Base-by-base conservation (phyloP, 371 early-diverging fungal genomes). In the Mucor circinelloides region DNA sequence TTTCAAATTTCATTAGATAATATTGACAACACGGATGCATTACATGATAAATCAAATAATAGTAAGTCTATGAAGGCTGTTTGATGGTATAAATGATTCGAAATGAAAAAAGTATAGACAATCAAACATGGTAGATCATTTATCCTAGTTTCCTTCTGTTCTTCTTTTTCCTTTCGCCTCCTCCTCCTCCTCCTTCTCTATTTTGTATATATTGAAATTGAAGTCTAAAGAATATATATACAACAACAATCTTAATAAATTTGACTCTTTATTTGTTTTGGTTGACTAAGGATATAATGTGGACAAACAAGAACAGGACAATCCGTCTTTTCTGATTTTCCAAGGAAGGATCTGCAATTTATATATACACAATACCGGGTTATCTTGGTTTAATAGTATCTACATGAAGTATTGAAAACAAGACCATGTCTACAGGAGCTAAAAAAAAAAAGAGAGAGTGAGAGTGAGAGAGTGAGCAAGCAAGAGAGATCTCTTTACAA, bases 241-340 rank as follows among this genome's bases (percentile, higher is more conserved):
- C 10, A 34, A 34, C n/a, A 36, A 10, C 13, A 44, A n/a, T 44
- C 17, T 44, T n/a, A 44, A 44, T 15, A 17, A n/a, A 44, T 7
- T 44, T 12, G 44, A 44, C 44, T 44, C n/a, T 44, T 50, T 50
- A 50, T 50, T 50, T 50, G 50, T 50, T 50, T 50, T 50, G 48
- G 17, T 0, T 44, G 8, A 34, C 36, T 13, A 36, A 44, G n/a
- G 44, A 44, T 44, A 44, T 42, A 34, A 17, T 40, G n/a, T 19
- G 19, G 19, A 19, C 19, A 44, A 44, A 44, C 44, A 44, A 44
- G 44, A 44, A 42, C 42, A 42, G 15, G 42, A 6, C 34, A 6
- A 34, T 34, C 34, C 34, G 34, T 34, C 36, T 36, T 36, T 36
- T 36, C 2, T 36, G 36, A 36, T 36, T 36, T 36, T 36, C 36